Conservation (phyloP, 2,329 filamentous ascomycete genomes). For the Pleoardoris graminearum region DNA sequence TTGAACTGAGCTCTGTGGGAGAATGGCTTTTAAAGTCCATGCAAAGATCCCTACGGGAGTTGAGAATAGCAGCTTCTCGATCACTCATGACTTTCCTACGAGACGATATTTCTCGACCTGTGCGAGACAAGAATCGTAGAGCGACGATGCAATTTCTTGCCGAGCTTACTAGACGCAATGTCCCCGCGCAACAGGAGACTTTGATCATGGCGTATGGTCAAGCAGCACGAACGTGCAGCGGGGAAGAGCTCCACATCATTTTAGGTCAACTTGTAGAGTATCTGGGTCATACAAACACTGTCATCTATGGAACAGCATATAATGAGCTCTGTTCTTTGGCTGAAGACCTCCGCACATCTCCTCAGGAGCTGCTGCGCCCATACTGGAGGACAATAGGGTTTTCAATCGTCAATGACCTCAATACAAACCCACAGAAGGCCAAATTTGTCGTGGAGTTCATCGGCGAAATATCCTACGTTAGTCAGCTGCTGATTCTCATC, state of each 20-base stretch:
- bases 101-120: slow-evolving; percentile 50
- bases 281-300: slow-evolving; percentile 77
- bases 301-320: slow-evolving; percentile 80
- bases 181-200: slow-evolving; percentile 74
- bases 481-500: slow-evolving; percentile 73
- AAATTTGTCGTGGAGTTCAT: slow-evolving; percentile 80
- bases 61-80: slow-evolving; percentile 77
- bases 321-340: slow-evolving; percentile 80
- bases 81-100: slow-evolving; percentile 69
- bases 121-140: slow-evolving; percentile 67
- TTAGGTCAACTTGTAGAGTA: slow-evolving; percentile 84
- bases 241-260: slow-evolving; percentile 84
- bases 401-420: slow-evolving; percentile 78
- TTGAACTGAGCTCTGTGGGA: slow-evolving; percentile 69
- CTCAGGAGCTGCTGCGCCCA: slow-evolving; percentile 74
- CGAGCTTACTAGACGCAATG: slow-evolving; percentile 69
- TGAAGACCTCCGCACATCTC: slow-evolving; percentile 63
- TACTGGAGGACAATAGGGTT: slow-evolving; percentile 89
- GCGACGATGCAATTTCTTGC: slow-evolving; percentile 72
- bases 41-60: slow-evolving; percentile 80
- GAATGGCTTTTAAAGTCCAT: slow-evolving; percentile 82
- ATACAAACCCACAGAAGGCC: slow-evolving; percentile 77
- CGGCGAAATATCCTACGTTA: slow-evolving; percentile 63
- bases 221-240: slow-evolving; percentile 72
- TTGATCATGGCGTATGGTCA: slow-evolving; percentile 86